These are phyloP conservation scores for Sporothrix mexicana DNA, from an alignment of 2,329 filamentous ascomycete species.

Conservation along the genomic window DNA sequence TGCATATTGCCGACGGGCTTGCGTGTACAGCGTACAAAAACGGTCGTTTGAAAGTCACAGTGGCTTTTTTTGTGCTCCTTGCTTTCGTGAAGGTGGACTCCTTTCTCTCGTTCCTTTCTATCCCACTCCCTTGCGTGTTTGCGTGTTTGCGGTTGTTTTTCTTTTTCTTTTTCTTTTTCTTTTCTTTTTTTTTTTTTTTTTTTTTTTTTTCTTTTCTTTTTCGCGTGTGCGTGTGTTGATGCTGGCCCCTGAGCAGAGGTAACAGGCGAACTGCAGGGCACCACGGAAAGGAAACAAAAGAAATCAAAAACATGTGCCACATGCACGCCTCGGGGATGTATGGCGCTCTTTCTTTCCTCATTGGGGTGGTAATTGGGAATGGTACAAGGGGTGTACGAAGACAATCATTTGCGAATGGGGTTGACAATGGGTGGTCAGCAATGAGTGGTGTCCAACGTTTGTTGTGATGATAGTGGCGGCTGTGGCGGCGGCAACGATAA, in stretches of 20 bases:
- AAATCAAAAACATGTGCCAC: not conserved
- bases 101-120: not conserved
- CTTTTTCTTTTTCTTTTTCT: too few relatives aligned
- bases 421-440: not conserved
- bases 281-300: not conserved
- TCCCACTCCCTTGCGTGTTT: not conserved
- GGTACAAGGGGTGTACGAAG: not conserved
- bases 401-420: not conserved
- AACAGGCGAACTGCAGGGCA: not conserved
- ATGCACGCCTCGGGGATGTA: constrained; percentile 13
- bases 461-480: not conserved
- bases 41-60: not conserved
- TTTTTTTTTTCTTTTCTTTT: too few relatives aligned
- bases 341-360: not conserved
- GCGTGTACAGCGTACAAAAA: not conserved
- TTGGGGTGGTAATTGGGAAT: not conserved
- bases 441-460: not conserved
- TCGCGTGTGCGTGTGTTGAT: too few relatives aligned
- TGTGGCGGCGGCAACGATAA: not conserved
- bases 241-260: not conserved
- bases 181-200: too few relatives aligned
- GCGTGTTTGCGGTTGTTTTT: not conserved
- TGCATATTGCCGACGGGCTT: not conserved
- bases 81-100: not conserved
- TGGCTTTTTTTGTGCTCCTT: constrained; percentile 5